These are phyloP conservation scores for Vaccinium macrocarpon DNA, from an alignment of 148 eudicot species.

Conservation along the genomic window DNA sequence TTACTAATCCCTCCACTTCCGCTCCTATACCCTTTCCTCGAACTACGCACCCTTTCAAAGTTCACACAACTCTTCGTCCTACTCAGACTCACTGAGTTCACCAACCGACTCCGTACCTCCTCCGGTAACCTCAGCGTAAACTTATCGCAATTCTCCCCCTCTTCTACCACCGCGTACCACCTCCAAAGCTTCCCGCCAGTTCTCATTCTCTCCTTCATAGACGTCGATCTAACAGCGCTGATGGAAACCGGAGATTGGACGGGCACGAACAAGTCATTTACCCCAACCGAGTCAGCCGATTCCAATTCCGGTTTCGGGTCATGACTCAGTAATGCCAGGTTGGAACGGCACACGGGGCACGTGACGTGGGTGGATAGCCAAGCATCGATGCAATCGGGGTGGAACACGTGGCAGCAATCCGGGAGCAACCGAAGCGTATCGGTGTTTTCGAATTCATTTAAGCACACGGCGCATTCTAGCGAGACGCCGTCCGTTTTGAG, in stretches of 20 bases:
- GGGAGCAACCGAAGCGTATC: conserved; percentile 42
- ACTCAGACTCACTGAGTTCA: conserved; percentile 18
- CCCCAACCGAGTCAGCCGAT: neutral
- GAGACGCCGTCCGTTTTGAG: conserved; percentile 28
- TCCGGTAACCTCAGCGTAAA: conserved; percentile 64
- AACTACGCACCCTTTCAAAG: conserved; percentile 24
- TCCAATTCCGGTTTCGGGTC: neutral
- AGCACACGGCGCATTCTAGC: conserved; percentile 57
- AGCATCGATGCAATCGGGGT: conserved; percentile 40
- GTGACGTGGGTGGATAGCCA: conserved; percentile 46
- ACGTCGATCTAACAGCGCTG: neutral
- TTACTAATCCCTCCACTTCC: conserved; percentile 30
- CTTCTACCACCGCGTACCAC: conserved; percentile 48
- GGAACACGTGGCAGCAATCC: conserved; percentile 54
- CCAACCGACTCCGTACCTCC: conserved; percentile 36
- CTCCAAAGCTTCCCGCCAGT: conserved; percentile 16
- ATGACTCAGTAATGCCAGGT: conserved; percentile 6
- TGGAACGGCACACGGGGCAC: conserved; percentile 55
- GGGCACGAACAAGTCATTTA: neutral
- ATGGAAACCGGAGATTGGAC: neutral
- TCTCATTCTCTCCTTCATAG: neutral
- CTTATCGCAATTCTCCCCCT: conserved; percentile 44
- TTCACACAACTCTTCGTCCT: conserved; percentile 27
- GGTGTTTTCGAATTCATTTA: conserved; percentile 38
- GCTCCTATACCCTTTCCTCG: conserved; percentile 29